Percentiles rank a stretch among this genome's conserved stretches.
These are phyloP conservation scores for Boletellus emodensis DNA, from an alignment of 768 basidiomycete species.

Conservation along the genomic window DNA sequence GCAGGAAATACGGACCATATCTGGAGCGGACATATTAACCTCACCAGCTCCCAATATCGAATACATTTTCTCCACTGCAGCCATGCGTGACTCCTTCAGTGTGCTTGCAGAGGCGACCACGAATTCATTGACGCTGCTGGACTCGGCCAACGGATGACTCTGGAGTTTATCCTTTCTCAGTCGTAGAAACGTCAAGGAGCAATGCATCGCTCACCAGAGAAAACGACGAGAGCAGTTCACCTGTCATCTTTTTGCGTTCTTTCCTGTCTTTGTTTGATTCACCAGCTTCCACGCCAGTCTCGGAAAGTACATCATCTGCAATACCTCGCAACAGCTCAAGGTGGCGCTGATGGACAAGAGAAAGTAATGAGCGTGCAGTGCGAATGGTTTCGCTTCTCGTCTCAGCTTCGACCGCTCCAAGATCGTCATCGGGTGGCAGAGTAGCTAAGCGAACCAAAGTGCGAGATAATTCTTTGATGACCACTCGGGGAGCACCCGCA, in stretches of 20 bases:
- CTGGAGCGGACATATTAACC: slow-evolving; percentile 29
- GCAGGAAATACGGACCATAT: slow-evolving; percentile 27
- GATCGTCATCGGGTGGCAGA: neutral
- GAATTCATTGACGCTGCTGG: slow-evolving; percentile 39
- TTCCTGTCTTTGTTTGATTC: slow-evolving; percentile 25
- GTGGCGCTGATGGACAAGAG: slow-evolving; percentile 63
- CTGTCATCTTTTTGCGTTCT: slow-evolving; percentile 40
- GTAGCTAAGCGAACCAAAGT: slow-evolving; percentile 22
- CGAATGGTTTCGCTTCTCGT: slow-evolving; percentile 3
- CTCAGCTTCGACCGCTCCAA: slow-evolving; percentile 1
- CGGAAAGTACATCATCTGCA: slow-evolving; percentile 36
- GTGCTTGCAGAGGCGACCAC: slow-evolving; percentile 56
- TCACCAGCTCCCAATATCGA: slow-evolving; percentile 29
- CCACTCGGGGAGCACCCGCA: slow-evolving; percentile 13
- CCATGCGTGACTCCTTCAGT: slow-evolving; percentile 54
- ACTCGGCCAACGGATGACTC: slow-evolving; percentile 21
- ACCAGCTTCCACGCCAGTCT: slow-evolving; percentile 15
- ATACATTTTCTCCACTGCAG: slow-evolving; percentile 58
- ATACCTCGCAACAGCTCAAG: slow-evolving; percentile 44
- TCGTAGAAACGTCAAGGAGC: neutral
- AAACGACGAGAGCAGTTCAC: slow-evolving; percentile 56
- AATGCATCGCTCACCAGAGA: slow-evolving; percentile 41
- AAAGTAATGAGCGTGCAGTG: slow-evolving; percentile 40
- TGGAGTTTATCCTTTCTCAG: slow-evolving; percentile 7
- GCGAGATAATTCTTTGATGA: slow-evolving; percentile 23